phyloP scores from a whole-genome alignment of 768 basidiomycete genomes.

The Coprinellus aureogranulatus region DNA sequence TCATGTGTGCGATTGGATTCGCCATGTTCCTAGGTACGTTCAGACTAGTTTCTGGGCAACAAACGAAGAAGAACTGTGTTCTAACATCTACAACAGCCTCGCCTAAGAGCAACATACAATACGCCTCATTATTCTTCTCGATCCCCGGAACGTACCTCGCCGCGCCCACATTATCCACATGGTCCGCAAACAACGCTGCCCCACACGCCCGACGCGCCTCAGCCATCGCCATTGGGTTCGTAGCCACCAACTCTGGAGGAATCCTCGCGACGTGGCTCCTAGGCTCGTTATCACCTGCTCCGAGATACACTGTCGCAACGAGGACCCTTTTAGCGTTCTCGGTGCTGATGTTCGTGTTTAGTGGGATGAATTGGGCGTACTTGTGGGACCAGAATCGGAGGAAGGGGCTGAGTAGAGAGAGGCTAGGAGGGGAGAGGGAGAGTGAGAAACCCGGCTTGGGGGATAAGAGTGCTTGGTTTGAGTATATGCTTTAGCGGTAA shows the following conservation, averaged over 20 bases:
- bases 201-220: slow-evolving; percentile 59
- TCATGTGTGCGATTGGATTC: slow-evolving; percentile 33
- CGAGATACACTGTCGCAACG: slow-evolving; percentile 49
- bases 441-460: slow-evolving; percentile 38
- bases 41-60: not conserved
- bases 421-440: slow-evolving; percentile 32
- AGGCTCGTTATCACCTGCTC: slow-evolving; percentile 47
- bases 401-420: slow-evolving; percentile 38
- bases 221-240: slow-evolving; percentile 54
- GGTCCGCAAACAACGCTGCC: slow-evolving; percentile 61
- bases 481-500: slow-evolving; percentile 43
- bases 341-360: slow-evolving; percentile 34
- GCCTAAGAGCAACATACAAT: slow-evolving; percentile 38
- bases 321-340: slow-evolving; percentile 40
- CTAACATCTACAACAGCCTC: slow-evolving; percentile 28
- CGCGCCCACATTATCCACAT: slow-evolving; percentile 54
- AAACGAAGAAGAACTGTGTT: too few relatives aligned
- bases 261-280: slow-evolving; percentile 63
- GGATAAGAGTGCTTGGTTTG: slow-evolving; percentile 54
- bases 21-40: slow-evolving; percentile 32
- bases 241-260: slow-evolving; percentile 57
- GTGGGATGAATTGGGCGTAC: slow-evolving; percentile 38
- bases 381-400: slow-evolving; percentile 42
- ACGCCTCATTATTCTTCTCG: slow-evolving; percentile 49
- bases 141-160: slow-evolving; percentile 47